Evolutionary conservation across 2,329 filamentous ascomycete genomes (phyloP).

Genomic region (Diaporthe citri): DNA sequence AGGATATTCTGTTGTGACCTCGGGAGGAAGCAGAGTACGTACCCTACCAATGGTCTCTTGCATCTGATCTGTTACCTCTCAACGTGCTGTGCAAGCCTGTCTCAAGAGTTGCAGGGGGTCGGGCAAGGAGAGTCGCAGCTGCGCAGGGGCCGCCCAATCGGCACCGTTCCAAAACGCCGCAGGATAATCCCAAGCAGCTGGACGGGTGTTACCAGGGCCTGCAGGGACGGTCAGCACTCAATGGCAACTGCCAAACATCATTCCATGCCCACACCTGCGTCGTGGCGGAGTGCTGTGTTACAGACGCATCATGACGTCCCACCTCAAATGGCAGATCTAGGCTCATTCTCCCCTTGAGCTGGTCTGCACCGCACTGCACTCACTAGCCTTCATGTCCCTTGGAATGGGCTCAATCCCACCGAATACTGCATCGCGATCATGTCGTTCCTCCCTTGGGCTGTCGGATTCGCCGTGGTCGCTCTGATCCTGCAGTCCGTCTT

Average conservation of each 20-base stretch:
- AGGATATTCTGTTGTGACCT: background rate
- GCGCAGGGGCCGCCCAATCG: slow-evolving; percentile 28
- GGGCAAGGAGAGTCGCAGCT: background rate
- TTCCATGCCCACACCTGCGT: background rate
- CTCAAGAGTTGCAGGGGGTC: slow-evolving; percentile 9
- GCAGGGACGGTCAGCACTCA: background rate
- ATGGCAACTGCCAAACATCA: background rate
- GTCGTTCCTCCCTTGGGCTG: slow-evolving; percentile 36
- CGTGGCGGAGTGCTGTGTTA: background rate
- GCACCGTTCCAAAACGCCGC: slow-evolving; percentile 27
- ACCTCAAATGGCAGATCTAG: background rate
- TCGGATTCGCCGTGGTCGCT: slow-evolving; percentile 22
- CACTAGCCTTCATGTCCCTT: background rate
- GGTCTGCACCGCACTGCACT: background rate
- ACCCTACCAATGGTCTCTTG: background rate
- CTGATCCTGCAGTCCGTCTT: slow-evolving; percentile 36
- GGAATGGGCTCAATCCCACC: background rate
- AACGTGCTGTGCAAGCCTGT: slow-evolving; percentile 11
- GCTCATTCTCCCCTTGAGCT: background rate
- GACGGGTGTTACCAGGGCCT: background rate
- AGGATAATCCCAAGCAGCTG: slow-evolving; percentile 1
- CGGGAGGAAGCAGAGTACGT: slow-evolving; percentile 1
- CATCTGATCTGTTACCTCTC: background rate
- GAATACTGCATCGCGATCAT: slow-evolving; percentile 18
- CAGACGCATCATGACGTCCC: slow-evolving; percentile 10